A percentile compares a stretch with the other conserved stretches of the same genome.
Evolutionary conservation across 306 rosid species (phyloP).

Genomic region (Sicyos baderoa): DNA sequence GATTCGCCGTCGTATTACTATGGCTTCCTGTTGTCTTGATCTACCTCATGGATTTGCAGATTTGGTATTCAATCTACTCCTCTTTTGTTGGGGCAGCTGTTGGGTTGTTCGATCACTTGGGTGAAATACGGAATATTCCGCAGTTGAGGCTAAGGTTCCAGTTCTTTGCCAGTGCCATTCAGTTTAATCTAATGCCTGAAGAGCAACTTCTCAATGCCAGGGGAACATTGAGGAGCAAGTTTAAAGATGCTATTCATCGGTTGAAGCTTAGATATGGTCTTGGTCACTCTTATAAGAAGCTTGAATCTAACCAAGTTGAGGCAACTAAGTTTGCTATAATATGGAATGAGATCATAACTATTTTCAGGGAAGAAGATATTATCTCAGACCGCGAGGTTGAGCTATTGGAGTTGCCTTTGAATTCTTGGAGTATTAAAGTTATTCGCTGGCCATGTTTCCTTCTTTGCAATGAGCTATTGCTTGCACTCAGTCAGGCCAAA

Average conservation of each 20-base stretch:
- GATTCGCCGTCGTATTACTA: conserved; percentile 53
- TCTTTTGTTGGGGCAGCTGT: conserved; percentile 76
- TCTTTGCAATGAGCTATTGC: conserved; percentile 84
- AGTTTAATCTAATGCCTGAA: conserved; percentile 93
- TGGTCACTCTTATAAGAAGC: conserved; percentile 81
- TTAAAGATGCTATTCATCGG: conserved; percentile 78
- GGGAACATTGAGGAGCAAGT: conserved; percentile 63
- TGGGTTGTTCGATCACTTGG: conserved; percentile 82
- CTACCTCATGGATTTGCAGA: conserved; percentile 89
- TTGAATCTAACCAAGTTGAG: conserved; percentile 78
- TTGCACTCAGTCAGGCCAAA: conserved; percentile 93
- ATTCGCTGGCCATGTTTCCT: conserved; percentile 95
- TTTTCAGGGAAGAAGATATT: conserved; percentile 93
- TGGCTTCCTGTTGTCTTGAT: conserved; percentile 87
- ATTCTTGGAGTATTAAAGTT: conserved; percentile 86
- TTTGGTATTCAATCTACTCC: conserved; percentile 85
- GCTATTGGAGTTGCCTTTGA: conserved; percentile 73
- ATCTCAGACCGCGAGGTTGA: conserved; percentile 78
- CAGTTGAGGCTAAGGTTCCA: conserved; percentile 90
- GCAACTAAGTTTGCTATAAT: conserved; percentile 86
- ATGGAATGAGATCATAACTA: conserved; percentile 84
- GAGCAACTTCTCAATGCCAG: conserved; percentile 77
- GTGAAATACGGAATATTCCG: conserved; percentile 83
- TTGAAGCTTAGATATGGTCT: conserved; percentile 90
- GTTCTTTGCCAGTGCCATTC: conserved; percentile 91